Evolutionary conservation across 352 stramenopile genomes (phyloP).

Genomic region (Phytopythium kandeliae): DNA sequence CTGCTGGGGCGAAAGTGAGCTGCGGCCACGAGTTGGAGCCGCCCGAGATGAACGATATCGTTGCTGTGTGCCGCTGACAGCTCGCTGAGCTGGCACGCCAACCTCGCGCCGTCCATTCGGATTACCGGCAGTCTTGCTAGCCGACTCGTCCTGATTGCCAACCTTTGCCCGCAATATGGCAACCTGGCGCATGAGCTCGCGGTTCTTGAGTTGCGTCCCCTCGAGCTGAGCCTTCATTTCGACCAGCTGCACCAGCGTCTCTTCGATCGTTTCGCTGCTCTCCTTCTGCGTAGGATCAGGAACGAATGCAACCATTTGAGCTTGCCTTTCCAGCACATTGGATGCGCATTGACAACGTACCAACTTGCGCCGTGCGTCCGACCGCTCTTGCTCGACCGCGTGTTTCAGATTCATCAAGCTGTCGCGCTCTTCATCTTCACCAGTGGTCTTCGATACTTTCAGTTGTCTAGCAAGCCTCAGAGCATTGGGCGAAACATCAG

Average conservation of each 20-base stretch:
- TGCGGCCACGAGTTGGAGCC: slow-evolving; percentile 8
- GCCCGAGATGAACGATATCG: slow-evolving; percentile 8
- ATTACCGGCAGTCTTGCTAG: not conserved
- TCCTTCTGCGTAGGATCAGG: slow-evolving; percentile 28
- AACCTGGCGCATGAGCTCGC: slow-evolving; percentile 65
- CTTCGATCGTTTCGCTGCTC: slow-evolving; percentile 39
- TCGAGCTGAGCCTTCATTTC: slow-evolving; percentile 55
- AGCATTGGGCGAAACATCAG: not conserved
- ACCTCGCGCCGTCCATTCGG: not conserved
- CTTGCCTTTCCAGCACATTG: not conserved
- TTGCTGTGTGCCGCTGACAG: not conserved
- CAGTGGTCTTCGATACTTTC: not conserved
- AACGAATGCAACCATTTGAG: not conserved
- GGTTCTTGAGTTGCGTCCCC: slow-evolving; percentile 68
- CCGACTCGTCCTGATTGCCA: slow-evolving; percentile 1
- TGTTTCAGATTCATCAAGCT: not conserved
- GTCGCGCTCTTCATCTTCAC: not conserved
- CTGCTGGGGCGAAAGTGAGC: not conserved
- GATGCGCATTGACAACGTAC: slow-evolving; percentile 9
- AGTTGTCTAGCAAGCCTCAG: not conserved
- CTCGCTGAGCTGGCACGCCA: not conserved
- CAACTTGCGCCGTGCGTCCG: slow-evolving; percentile 30
- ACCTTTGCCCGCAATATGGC: slow-evolving; percentile 51
- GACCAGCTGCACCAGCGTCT: slow-evolving; percentile 51
- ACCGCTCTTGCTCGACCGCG: slow-evolving; percentile 24